Conservation (phyloP, 768 basidiomycete species). For the Xanthoconium stramineum region DNA sequence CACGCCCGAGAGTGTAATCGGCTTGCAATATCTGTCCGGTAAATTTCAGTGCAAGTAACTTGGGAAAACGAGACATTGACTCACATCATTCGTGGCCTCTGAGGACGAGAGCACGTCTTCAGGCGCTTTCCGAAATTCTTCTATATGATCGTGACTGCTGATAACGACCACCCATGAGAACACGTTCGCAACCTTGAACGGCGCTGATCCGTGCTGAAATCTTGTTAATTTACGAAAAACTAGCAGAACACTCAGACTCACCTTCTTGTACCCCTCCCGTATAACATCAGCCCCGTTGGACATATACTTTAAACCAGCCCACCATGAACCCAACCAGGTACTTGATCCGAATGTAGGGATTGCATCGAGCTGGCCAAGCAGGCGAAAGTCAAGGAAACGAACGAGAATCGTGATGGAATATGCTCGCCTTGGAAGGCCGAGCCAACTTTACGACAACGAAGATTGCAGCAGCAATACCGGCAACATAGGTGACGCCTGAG, state of each 20-base stretch:
- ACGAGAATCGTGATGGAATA: no score
- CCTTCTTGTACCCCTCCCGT: background rate
- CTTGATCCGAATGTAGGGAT: background rate
- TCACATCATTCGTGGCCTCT: background rate
- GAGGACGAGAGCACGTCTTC: background rate
- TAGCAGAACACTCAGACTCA: background rate
- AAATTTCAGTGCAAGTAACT: background rate
- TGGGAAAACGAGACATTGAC: background rate
- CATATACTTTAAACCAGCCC: no score
- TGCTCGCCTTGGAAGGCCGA: background rate
- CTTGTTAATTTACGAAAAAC: background rate
- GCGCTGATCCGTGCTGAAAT: background rate
- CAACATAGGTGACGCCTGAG: no score
- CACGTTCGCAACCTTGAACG: background rate
- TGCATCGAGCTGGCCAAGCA: background rate
- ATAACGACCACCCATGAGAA: background rate
- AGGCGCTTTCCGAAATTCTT: no score
- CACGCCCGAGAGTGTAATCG: background rate
- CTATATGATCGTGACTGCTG: background rate
- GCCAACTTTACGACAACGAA: background rate
- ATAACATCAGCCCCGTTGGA: background rate
- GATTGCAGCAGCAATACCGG: background rate
- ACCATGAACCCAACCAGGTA: background rate
- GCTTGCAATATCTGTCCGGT: background rate
- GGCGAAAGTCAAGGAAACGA: background rate